These are phyloP conservation scores for Boletus pseudopeckii DNA, from an alignment of 768 basidiomycete species.

Conservation along the genomic window DNA sequence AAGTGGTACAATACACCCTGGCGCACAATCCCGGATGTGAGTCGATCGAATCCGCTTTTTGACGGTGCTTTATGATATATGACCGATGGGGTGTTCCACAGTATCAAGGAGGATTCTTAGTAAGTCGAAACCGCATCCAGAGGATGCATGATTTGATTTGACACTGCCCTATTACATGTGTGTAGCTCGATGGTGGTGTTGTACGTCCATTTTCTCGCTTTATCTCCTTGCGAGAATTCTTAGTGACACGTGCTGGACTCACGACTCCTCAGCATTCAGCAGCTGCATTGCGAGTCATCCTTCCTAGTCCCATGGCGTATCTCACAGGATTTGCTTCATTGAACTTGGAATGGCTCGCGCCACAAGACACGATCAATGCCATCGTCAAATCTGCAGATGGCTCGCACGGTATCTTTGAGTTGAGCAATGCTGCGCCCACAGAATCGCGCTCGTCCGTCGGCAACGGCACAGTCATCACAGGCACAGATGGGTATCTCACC, in stretches of 20 bases:
- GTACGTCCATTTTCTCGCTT: constrained; percentile 37
- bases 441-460: constrained; percentile 33
- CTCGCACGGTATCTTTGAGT: constrained; percentile 56
- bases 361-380: constrained; percentile 75
- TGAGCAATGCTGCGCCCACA: constrained; percentile 61
- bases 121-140: constrained; percentile 35
- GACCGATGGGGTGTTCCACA: constrained; percentile 26
- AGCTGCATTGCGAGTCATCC: constrained; percentile 59
- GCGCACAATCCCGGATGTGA: constrained; percentile 77
- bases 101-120: constrained; percentile 83
- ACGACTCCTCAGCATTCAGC: constrained; percentile 54
- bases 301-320: constrained; percentile 48
- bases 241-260: background rate
- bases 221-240: background rate
- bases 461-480: constrained; percentile 48
- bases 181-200: constrained; percentile 75
- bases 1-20: constrained; percentile 84
- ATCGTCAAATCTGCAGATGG: constrained; percentile 46
- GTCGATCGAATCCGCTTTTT: constrained; percentile 24
- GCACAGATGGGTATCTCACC: constrained; percentile 59
- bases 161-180: background rate
- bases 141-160: background rate
- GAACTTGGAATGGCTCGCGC: constrained; percentile 67
- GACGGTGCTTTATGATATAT: background rate
- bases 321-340: constrained; percentile 66